Evolutionary conservation across 1,284 basidiomycete species (phyloP), one percentile per base, ranked within the genome.

Genomic region (Melanopsichium pennsylvanicum): DNA sequence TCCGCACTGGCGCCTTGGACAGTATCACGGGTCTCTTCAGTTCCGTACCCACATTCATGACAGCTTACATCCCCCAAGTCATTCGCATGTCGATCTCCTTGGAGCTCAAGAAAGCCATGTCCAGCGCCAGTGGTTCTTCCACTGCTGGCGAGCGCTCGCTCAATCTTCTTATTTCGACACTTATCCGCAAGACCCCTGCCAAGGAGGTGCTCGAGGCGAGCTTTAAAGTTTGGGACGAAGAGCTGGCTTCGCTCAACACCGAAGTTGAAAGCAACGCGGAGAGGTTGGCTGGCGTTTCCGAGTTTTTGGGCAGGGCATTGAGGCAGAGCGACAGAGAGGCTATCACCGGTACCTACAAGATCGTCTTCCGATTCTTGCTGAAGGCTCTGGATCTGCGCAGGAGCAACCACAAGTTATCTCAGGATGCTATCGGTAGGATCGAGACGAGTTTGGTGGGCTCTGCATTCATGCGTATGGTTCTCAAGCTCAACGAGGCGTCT

Each of bases 401-500:
- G 13, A 11, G 21, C 1, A 18, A 21, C 10, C 32, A 16, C 23
- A 22, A 18, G 23, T 46, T 68, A 66, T 70, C 36, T 79, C 76
- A 39, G 67, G 74, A 79, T 68, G 64, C 75, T 36, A 84, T 86
- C 62, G 71, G 76, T 44, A 48, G 52, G 23, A 76, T 85, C 56
- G 85, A 85, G 74, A 79, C 80, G 37, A 81, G 81, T 31, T 81
- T 83, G 2, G 81, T 92, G 12, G 40, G 46, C 60, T 82, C 85
- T 2, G 88, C 92, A 3, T 97, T 96, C 85, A 85, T 90, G 19
- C 90, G 94, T 78, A 84, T 97, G 15, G 91, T 94, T 10, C 87
- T 93, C 63, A 97, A 97, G 82, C 85, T 99, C 45, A 97, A 95
- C 76, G 96, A 98, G 78, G 87, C 88, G 0, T 86, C 90, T 0